Base-by-base conservation (phyloP, 2,329 filamentous ascomycete genomes). In the Fonsecaea monophora region DNA sequence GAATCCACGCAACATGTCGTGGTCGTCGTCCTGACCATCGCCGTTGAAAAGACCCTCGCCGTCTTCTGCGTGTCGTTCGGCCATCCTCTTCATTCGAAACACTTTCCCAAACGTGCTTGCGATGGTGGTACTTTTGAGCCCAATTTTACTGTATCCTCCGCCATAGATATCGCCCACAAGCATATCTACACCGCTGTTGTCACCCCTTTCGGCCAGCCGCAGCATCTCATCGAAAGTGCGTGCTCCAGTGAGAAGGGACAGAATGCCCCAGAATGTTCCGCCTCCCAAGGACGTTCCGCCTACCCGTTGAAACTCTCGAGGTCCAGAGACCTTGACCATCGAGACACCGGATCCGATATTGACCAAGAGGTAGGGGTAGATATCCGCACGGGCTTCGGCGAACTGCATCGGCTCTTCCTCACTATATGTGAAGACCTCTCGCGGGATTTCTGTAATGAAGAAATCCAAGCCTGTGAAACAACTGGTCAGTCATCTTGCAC, bases 221-320 rank as follows among this genome's bases (percentile, higher is more conserved):
- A 99, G 85, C 95, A 99, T 99, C 73, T 97, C 94, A 78, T 98
- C 95, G 76, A 99, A 99, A n/a, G 89, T 94, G 63, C 91, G 87
- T 25, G 94, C 92, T n/a, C 94, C 93, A 0, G 95, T 99, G 45
- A 99, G 84, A 60, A 99, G 85, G 12, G 92, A 95, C 42, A 99
- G 85, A 30, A 99, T 83, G 0, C 95, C 95, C 95, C 95, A 99
- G 60, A 99, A 89, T 1, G 95, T 99, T n/a, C 95, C 95, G 53
- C 95, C 95, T 38, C 95, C 95, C 0, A 99, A 86, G 3, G 94
- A 96, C 2, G 95, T 97, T 68, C 95, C 95, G 61, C 95, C 95
- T 9, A 99, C 94, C 74, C 95, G 92, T 78, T 96, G 86, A 78
- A 90, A 97, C 71, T 92, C 86, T 62, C 90, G 87, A 0, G 93